A percentile compares a stretch with the other conserved stretches of the same genome.
phyloP scores from a whole-genome alignment of 495 filamentous ascomycete species.

The Penicillium arizonense region DNA sequence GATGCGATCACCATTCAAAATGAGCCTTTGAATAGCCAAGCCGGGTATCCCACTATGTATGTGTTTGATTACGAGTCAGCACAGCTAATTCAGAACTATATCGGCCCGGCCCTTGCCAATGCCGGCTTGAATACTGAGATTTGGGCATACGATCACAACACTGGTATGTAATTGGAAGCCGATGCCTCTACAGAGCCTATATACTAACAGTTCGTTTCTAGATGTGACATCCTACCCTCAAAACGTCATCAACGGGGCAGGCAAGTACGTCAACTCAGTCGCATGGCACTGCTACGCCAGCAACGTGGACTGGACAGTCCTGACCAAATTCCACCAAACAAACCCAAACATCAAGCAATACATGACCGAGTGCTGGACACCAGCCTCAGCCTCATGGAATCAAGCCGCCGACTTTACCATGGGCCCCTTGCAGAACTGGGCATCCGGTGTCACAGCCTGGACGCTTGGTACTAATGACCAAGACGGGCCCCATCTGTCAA shows the following conservation, averaged over 20 bases:
- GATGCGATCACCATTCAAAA: conserved; percentile 59
- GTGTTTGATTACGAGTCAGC: conserved; percentile 48
- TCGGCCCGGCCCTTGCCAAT: conserved; percentile 45
- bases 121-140: conserved; percentile 43
- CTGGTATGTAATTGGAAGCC: conserved; percentile 27
- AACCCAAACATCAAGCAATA: conserved; percentile 49
- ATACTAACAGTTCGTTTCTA: conserved; percentile 2
- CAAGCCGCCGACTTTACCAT: conserved; percentile 53
- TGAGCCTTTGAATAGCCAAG: conserved; percentile 54
- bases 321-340: conserved; percentile 45
- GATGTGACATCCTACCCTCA: conserved; percentile 46
- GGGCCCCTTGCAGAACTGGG: conserved; percentile 58
- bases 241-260: conserved; percentile 43
- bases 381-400: conserved; percentile 43
- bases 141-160: conserved; percentile 61
- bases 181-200: background rate
- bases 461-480: conserved; percentile 50
- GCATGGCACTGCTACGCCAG: conserved; percentile 59
- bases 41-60: conserved; percentile 55
- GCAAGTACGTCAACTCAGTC: conserved; percentile 42
- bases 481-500: conserved; percentile 51
- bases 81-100: conserved; percentile 44
- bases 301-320: conserved; percentile 47
- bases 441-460: conserved; percentile 52
- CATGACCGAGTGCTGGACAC: conserved; percentile 61